phyloP scores from a whole-genome alignment of 495 filamentous ascomycete species.

The Aspergillus mulundensis region DNA sequence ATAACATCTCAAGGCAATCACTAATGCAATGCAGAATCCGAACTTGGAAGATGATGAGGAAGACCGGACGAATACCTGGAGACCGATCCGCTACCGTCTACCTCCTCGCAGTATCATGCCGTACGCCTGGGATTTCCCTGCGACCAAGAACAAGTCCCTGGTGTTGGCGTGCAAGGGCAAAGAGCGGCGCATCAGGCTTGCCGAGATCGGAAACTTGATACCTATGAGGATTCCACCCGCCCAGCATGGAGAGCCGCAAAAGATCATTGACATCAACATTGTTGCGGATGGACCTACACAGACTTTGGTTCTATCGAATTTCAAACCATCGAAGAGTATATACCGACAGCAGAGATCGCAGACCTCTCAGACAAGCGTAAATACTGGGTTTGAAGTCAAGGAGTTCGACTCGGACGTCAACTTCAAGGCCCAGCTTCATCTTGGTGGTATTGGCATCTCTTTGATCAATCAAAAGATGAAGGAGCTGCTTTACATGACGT shows the following conservation, averaged over 20 bases:
- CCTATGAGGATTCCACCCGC: constrained; percentile 75
- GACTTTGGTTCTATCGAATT: constrained; percentile 91
- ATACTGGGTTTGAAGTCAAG: constrained; percentile 85
- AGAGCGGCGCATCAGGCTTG: constrained; percentile 85
- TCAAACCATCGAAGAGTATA: constrained; percentile 86
- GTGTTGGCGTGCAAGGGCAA: constrained; percentile 74
- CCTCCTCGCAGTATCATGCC: constrained; percentile 97
- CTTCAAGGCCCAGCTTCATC: constrained; percentile 79
- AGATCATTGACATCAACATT: constrained; percentile 94
- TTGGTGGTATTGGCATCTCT: constrained; percentile 90
- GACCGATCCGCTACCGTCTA: constrained; percentile 86
- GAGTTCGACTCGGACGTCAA: constrained; percentile 78
- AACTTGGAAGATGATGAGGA: constrained; percentile 78
- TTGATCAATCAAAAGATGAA: constrained; percentile 87
- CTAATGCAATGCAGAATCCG: constrained; percentile 43
- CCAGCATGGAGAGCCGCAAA: constrained; percentile 54
- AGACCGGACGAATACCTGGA: constrained; percentile 74
- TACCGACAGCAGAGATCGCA: constrained; percentile 74
- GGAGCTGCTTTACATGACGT: constrained; percentile 89
- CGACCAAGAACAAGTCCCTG: constrained; percentile 91
- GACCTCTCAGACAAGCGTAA: constrained; percentile 55
- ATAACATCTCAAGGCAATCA: neutral
- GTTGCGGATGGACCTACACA: constrained; percentile 92
- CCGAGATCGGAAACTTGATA: constrained; percentile 91
- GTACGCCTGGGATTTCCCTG: constrained; percentile 98